phyloP scores from a whole-genome alignment of 495 filamentous ascomycete genomes.

The Annulohypoxylon bovei region DNA sequence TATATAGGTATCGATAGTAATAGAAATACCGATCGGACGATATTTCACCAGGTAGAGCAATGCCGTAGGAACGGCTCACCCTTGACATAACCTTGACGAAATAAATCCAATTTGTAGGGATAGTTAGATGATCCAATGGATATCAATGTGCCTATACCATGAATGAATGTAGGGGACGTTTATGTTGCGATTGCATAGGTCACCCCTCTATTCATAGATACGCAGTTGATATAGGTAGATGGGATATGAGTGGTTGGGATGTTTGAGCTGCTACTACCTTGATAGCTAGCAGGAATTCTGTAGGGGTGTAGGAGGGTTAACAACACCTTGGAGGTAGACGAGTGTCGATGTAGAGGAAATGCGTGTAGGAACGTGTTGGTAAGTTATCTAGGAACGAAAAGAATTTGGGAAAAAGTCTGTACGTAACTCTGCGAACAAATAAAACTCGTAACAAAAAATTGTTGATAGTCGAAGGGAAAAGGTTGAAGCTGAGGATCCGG shows the following conservation, averaged over 20 bases:
- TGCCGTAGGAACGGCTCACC: neutral
- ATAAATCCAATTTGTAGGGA: constrained; percentile 10
- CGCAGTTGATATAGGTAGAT: neutral
- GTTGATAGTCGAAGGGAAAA: neutral
- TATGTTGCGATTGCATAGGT: neutral
- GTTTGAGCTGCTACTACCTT: neutral
- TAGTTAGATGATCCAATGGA: neutral
- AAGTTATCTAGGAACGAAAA: too few relatives aligned
- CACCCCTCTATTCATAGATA: neutral
- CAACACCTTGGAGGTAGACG: neutral
- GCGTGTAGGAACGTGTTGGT: neutral
- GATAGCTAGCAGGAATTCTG: too few relatives aligned
- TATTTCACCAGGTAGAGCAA: neutral
- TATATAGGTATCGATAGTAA: neutral
- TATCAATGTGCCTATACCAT: constrained; percentile 6
- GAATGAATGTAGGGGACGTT: neutral
- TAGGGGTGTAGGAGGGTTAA: neutral
- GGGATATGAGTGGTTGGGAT: neutral
- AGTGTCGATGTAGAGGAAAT: neutral
- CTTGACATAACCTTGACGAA: neutral
- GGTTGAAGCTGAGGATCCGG: neutral
- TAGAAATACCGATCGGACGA: neutral
- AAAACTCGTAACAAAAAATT: neutral
- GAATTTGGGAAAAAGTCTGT: neutral
- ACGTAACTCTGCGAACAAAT: neutral